Base-by-base conservation (phyloP, 2,329 filamentous ascomycete species). In the Colletotrichum sp. region DNA sequence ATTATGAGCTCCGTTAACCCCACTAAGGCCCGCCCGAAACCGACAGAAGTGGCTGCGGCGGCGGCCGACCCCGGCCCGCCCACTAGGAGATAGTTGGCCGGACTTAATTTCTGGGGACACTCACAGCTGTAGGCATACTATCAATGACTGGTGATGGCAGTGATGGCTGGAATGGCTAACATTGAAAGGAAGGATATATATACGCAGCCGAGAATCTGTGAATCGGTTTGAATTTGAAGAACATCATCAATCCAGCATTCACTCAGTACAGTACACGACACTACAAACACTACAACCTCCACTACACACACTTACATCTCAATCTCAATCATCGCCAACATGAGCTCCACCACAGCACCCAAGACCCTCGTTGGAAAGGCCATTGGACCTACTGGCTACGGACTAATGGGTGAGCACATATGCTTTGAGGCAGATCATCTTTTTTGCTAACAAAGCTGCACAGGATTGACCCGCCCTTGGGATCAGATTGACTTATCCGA, bases 381-480 rank as follows among this genome's bases (percentile, higher is more conserved):
- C 44, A 22, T 52, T 25, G 44, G 44, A 25, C 44, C 44, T 52
- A 52, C 44, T 13, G 44, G 44, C 44, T 52, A 52, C 44, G 44
- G 44, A 22, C n/a, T 52, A 8, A 52, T 52, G 44, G 44, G 44
- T 22, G 13, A 25, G n/a, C 11, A 13, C 44, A 13, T 52, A 5
- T 22, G n/a, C 0, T 11, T 22, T 1, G n/a, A 52, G 11, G 12
- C n/a, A 22, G 39, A 52, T 13, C n/a, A n/a, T 0, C 13, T 2
- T 3, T 22, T 1, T 13, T 22, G n/a, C n/a, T 22, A 52, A 52
- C 3, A 22, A 22, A 22, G 3, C n/a, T 22, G 44, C n/a, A 8
- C 30, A 69, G 63, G 63, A 39, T 25, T 65, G 15, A 65, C 63
- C 8, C 63, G 63, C 25, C 63, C 63, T 27, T 65, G 63, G 71